A percentile compares a stretch with the other conserved stretches of the same genome.
These are phyloP conservation scores for Hanseniaspora vineae DNA, from an alignment of 805 yeast genomes.

Conservation along the genomic window DNA sequence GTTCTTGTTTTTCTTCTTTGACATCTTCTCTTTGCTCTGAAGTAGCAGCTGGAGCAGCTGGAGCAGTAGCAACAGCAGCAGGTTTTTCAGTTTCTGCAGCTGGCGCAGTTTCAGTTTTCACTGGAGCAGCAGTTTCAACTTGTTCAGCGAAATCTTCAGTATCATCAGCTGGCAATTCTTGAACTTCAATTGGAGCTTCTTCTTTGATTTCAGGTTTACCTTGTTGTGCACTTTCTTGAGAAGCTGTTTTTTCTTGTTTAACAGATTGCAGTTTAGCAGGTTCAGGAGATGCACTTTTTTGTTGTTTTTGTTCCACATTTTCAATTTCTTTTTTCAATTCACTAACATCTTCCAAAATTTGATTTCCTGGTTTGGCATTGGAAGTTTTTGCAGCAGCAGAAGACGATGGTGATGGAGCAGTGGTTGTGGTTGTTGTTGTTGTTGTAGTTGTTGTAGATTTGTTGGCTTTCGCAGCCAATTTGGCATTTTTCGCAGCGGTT, in stretches of 20 bases:
- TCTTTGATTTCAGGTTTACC: conserved; percentile 1
- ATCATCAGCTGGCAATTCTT: conserved; percentile 4
- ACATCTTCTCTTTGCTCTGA: conserved; percentile 4
- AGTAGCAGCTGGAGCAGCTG: conserved; percentile 2
- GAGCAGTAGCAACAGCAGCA: no score
- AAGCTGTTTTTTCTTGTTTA: background rate
- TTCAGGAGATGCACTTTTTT: background rate
- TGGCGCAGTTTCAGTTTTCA: conserved; percentile 1
- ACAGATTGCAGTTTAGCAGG: background rate
- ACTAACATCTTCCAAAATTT: conserved; percentile 11
- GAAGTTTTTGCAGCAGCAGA: background rate
- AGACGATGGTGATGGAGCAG: conserved; percentile 30
- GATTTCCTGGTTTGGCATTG: no score
- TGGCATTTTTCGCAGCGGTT: conserved; percentile 16
- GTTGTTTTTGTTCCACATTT: conserved; percentile 5
- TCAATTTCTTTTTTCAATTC: conserved; percentile 5
- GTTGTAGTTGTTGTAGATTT: conserved; percentile 21
- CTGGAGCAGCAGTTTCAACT: conserved; percentile 2
- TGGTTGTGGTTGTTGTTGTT: conserved; percentile 63
- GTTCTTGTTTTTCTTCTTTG: conserved; percentile 12
- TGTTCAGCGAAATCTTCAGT: conserved; percentile 4
- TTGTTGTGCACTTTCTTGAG: background rate
- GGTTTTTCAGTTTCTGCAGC: conserved; percentile 6
- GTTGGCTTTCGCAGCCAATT: conserved; percentile 7
- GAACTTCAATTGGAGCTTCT: conserved; percentile 4